Percentiles rank a stretch among this genome's conserved stretches.
Conservation (phyloP, 2,329 filamentous ascomycete genomes). For the Pleurostoma richardsiae region DNA sequence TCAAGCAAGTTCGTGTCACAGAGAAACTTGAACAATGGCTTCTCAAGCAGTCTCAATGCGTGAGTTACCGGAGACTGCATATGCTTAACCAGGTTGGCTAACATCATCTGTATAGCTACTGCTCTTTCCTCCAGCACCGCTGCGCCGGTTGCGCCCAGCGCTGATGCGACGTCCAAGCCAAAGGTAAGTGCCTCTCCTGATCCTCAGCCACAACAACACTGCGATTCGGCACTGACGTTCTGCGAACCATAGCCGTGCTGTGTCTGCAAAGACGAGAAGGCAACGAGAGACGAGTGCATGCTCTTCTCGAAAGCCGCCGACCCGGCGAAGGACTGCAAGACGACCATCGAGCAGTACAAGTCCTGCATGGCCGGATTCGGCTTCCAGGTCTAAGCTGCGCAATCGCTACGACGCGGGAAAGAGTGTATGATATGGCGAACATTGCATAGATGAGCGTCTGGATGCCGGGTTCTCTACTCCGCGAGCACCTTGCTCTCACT, state of each 20-base stretch:
- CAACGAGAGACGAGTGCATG: conserved; percentile 95
- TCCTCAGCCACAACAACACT: too few relatives aligned
- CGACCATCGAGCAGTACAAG: conserved; percentile 79
- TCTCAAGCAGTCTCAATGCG: conserved; percentile 20
- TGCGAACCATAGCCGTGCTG: conserved; percentile 71
- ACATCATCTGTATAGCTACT: too few relatives aligned
- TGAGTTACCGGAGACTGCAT: conserved; percentile 10
- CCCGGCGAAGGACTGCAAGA: conserved; percentile 77
- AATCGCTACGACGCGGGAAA: background rate
- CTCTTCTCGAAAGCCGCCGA: conserved; percentile 85
- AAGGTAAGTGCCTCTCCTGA: conserved; percentile 4
- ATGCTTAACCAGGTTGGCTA: too few relatives aligned
- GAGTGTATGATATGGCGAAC: conserved; percentile 9
- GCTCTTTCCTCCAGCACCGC: background rate
- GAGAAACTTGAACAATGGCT: conserved; percentile 15
- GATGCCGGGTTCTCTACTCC: background rate
- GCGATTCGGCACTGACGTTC: too few relatives aligned
- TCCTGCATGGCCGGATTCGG: conserved; percentile 91
- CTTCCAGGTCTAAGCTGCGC: conserved; percentile 58
- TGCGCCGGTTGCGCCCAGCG: background rate
- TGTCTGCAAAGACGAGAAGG: conserved; percentile 94
- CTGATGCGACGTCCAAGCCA: conserved; percentile 5
- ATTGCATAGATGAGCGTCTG: background rate
- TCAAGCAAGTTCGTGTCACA: too few relatives aligned
- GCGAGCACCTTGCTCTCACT: too few relatives aligned